These are phyloP conservation scores for Ajuga reptans DNA, from an alignment of 305 asterid genomes.

Conservation along the genomic window DNA sequence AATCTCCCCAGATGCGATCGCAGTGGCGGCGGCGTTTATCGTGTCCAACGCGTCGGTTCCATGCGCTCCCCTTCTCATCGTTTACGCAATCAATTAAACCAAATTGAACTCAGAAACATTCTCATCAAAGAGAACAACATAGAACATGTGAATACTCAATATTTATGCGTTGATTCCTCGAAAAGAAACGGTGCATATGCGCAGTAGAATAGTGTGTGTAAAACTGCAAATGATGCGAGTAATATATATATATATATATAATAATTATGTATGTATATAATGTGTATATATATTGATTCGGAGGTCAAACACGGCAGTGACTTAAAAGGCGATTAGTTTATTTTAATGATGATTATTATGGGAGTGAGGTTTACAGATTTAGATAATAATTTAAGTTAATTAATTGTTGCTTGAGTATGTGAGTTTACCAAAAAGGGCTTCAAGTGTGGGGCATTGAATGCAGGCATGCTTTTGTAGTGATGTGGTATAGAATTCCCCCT, in stretches of 20 bases:
- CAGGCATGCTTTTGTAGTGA: no score
- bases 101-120: slow-evolving; percentile 18
- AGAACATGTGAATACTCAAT: background rate
- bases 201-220: background rate
- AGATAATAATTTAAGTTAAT: background rate
- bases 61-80: slow-evolving; percentile 39
- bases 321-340: slow-evolving; percentile 21
- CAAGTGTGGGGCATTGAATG: no score
- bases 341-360: slow-evolving; percentile 24
- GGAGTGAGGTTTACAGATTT: slow-evolving; percentile 16
- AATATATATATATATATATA: background rate
- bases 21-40: slow-evolving; percentile 84
- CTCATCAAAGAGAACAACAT: background rate
- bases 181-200: slow-evolving; percentile 8
- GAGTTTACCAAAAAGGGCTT: slow-evolving; percentile 23
- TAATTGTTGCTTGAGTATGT: background rate
- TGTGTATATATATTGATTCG: slow-evolving; percentile 1
- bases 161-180: background rate
- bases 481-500: no score
- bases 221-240: background rate
- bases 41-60: slow-evolving; percentile 52
- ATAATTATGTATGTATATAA: background rate
- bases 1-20: slow-evolving; percentile 69
- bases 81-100: slow-evolving; percentile 21
- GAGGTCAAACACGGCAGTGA: slow-evolving; percentile 49